Percentiles rank a stretch among this genome's conserved stretches.
Conservation (phyloP, 2,329 filamentous ascomycete species). For the Claviceps sp. region DNA sequence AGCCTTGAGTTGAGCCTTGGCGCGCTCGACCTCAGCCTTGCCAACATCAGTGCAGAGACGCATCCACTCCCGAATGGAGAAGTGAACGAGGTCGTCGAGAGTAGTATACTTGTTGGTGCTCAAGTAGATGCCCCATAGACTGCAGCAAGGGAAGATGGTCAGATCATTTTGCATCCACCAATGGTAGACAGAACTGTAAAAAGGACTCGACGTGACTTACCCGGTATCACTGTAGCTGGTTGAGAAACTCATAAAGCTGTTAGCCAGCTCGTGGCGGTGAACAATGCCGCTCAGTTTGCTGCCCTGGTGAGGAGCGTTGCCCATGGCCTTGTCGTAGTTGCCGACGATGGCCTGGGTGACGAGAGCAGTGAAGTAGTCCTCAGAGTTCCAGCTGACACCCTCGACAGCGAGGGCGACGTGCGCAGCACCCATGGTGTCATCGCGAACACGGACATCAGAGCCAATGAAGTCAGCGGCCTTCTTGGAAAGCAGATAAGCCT, state of each 20-base stretch:
- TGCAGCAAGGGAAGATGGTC: constrained; percentile 21
- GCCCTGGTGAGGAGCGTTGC: constrained; percentile 90
- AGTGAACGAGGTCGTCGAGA: constrained; percentile 94
- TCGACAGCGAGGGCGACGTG: constrained; percentile 98
- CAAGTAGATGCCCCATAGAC: constrained; percentile 99
- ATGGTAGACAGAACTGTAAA: not conserved
- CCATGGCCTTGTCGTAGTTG: constrained; percentile 99
- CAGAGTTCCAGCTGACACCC: constrained; percentile 98
- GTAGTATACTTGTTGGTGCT: constrained; percentile 78
- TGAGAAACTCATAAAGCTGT: constrained; percentile 99
- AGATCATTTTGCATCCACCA: not conserved
- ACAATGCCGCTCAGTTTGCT: constrained; percentile 96
- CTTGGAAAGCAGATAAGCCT: constrained; percentile 67
- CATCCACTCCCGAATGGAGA: constrained; percentile 96
- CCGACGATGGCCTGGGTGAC: constrained; percentile 97
- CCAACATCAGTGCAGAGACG: constrained; percentile 81
- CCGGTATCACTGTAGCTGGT: constrained; percentile 99
- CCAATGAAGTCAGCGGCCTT: constrained; percentile 88
- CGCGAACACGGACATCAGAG: constrained; percentile 87
- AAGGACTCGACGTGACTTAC: constrained; percentile 39
- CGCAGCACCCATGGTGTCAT: constrained; percentile 90
- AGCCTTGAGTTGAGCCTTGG: constrained; percentile 98
- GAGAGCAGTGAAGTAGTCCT: constrained; percentile 96
- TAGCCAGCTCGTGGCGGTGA: constrained; percentile 88
- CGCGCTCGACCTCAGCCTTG: constrained; percentile 87